Evolutionary conservation across 495 filamentous ascomycete species (phyloP), one percentile per base, ranked within the genome.

Genomic region (Podospora anserina): DNA sequence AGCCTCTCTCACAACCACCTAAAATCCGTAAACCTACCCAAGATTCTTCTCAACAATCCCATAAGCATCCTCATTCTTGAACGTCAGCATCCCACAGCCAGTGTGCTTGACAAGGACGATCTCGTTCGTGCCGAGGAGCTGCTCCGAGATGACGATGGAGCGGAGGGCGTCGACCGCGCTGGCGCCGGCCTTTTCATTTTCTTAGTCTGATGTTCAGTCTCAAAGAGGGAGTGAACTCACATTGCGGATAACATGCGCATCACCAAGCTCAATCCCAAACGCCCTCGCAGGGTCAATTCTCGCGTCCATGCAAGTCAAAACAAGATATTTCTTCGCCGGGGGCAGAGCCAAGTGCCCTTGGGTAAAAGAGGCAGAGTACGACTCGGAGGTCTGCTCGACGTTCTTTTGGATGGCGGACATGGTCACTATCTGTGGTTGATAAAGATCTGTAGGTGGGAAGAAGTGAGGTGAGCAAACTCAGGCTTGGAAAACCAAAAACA

Each of bases 201-300:
- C n/a, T 23, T 20, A 20, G 30, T 3, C 27, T 65, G 34, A 32
- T 64, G 63, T 70, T 23, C 20, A 73, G 56, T 49, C 6, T 4
- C 11, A 16, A 61, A 60, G 60, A 59, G 9, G 9, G 61, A 16
- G 28, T 5, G 26, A 44, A 67, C 66, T 66, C 55, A 76, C 77
- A 72, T 96, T 96, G 67, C 92, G 89, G 70, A 96, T 92, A 23
- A 96, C 85, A 76, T 94, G 91, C 5, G 92, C 91, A 67, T 91
- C 88, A 20, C 91, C 91, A 56, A 92, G 85, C 63, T 84, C 77
- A 64, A 94, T 89, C n/a, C 89, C 90, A 67, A 91, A 89, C 5
- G 90, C 92, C 3, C 81, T 74, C 2, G 88, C 84, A 0, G 90
- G 85, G 70, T 94, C 89, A 69, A 96, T 88, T 13, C 92, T 87